Evolutionary conservation across 352 stramenopile genomes (phyloP), one percentile per base, ranked within the genome.

Genomic region (Phytopythium helicoides): DNA sequence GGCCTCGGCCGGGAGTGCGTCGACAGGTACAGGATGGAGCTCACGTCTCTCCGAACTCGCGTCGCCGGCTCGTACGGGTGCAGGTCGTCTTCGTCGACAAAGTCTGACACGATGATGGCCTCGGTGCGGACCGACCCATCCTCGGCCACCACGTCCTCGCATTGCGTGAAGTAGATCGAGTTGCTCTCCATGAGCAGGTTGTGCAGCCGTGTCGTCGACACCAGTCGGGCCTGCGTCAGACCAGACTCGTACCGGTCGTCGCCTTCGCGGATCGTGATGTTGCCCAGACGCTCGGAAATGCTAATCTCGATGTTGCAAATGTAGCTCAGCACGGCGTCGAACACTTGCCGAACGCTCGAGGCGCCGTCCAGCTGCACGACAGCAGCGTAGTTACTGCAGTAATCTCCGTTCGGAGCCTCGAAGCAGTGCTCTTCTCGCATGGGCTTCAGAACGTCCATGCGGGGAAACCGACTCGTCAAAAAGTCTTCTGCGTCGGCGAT

Each of bases 221-320:
- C 60, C 18, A 81, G 37, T 9, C 74, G 74, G 37, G 73, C 66
- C 52, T 76, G 66, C 18, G 62, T 69, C 22, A 76, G 59, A 1
- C 70, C 65, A 4, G 55, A 54, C 2, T 49, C 51, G 41, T 69
- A 58, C 16, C 50, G 64, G 51, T 77, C 66, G 37, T 82, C 71
- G 51, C 75, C 64, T 38, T 82, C 66, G 36, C 71, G 74, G 38
- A 81, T 66, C 22, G 65, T 72, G 33, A 80, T 66, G 56, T 73
- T 68, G 16, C 71, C 71, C 22, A 81, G 61, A 25, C 74, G 64
- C 54, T 85, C 68, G 12, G 68, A 76, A n/a, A 81, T 63, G 8
- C 52, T 71, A 33, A 85, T 76, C 52, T 85, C 73, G 42, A 77
- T 75, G 38, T 65, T 71, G 46, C 57, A 66, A 33, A 74, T 59